Evolutionary conservation across 805 yeast species (phyloP), one percentile per base, ranked within the genome.

Genomic region (Novakomyces olei): DNA sequence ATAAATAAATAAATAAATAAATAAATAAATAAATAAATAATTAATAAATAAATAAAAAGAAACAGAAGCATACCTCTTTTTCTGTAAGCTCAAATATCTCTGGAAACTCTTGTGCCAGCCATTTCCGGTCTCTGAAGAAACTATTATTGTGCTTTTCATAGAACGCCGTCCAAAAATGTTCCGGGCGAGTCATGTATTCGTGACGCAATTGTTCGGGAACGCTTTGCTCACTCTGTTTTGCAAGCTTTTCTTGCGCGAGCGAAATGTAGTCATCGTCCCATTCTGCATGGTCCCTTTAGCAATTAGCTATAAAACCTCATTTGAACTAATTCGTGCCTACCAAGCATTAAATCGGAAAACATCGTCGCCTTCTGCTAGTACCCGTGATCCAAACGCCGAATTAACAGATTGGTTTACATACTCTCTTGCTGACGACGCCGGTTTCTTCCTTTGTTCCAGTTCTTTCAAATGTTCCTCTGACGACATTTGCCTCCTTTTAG

Each of bases 61-160:
- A 33, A 16, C 8, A 34, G n/a, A n/a, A n/a, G n/a, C n/a, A n/a
- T n/a, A n/a, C n/a, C 41, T 72, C 75, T 16, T 66, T 63, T 39
- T 69, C 67, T 3, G 92, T 79, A 4, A 79, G 7, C 38, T 72
- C 73, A 47, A 75, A 85, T 23, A 88, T 54, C 9, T 67, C 57
- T 1, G 98, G 98, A 41, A 88, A 88, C 55, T 88, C 98, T 30
- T 85, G 74, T 48, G 78, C 80, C 37, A 88, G 60, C 98, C 98
- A 88, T 47, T 79, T 83, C 43, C 98, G 63, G 53, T 88, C 94
- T 51, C 88, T 88, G 63, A 88, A 88, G 56, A 88, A 88, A 53
- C 85, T 88, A 43, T 79, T 94, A 44, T 65, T 69, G 53, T 88
- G 85, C 48, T 83, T 77, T 44, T 74, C 72, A 51, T 88, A 88